Evolutionary conservation across 2,329 filamentous ascomycete genomes (phyloP).

Genomic region (Phaeomoniella chlamydospora): DNA sequence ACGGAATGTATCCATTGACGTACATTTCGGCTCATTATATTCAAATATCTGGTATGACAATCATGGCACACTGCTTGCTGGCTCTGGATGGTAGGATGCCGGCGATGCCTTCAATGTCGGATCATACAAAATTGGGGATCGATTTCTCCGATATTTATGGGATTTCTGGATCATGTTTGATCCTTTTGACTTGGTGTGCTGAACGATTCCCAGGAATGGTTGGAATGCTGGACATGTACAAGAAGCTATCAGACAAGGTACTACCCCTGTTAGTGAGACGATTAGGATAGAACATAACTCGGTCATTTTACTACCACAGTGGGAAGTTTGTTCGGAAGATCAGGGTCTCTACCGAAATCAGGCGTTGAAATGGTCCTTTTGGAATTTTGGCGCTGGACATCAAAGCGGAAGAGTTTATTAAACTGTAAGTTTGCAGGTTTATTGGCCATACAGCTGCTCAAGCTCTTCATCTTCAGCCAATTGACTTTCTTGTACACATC

Average conservation of each 20-base stretch:
- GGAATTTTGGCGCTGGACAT: no score
- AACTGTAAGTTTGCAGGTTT: no score
- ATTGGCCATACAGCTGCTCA: no score
- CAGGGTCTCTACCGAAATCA: no score
- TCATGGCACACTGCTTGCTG: slow-evolving; percentile 16
- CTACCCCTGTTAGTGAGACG: slow-evolving; percentile 9
- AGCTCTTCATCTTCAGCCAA: no score
- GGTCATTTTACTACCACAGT: no score
- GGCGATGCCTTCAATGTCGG: slow-evolving; percentile 9
- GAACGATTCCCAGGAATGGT: slow-evolving; percentile 13
- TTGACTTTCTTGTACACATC: no score
- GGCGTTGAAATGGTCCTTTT: no score
- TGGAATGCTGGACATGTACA: slow-evolving; percentile 12
- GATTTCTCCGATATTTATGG: slow-evolving; percentile 13
- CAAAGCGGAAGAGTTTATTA: no score
- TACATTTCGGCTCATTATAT: slow-evolving; percentile 18
- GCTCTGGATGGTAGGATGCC: slow-evolving; percentile 13
- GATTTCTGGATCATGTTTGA: slow-evolving; percentile 12
- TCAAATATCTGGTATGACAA: slow-evolving; percentile 15
- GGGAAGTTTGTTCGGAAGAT: no score
- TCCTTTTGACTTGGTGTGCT: slow-evolving; percentile 11
- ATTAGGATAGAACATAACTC: no score
- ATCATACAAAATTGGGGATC: slow-evolving; percentile 3
- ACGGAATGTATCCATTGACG: slow-evolving; percentile 16
- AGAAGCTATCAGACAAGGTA: slow-evolving; percentile 12